Conservation (phyloP, 768 basidiomycete genomes). For the Dacryopinax primogenitus region DNA sequence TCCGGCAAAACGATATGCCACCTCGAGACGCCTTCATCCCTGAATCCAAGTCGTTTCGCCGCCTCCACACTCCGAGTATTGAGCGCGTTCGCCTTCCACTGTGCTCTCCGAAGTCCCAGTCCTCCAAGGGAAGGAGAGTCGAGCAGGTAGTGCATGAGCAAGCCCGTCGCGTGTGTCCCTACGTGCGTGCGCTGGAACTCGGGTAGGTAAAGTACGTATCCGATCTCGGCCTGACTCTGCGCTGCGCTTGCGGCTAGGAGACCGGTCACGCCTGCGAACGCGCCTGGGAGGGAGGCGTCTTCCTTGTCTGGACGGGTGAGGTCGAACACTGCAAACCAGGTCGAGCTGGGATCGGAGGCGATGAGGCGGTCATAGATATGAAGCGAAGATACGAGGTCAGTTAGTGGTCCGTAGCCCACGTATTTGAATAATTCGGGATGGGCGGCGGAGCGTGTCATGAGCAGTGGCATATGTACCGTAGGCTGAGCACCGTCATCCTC, state of each 20-base stretch:
- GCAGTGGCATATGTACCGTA: background rate
- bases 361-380: conserved; percentile 18
- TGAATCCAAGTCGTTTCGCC: conserved; percentile 51
- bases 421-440: conserved; percentile 36
- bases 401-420: conserved; percentile 38
- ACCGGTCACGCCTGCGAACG: conserved; percentile 43
- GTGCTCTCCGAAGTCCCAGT: conserved; percentile 46
- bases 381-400: background rate
- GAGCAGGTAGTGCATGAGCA: conserved; percentile 32
- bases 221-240: conserved; percentile 42
- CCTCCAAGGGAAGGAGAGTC: conserved; percentile 34
- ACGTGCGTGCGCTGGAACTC: conserved; percentile 53
- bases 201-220: conserved; percentile 41
- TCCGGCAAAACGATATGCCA: conserved; percentile 31
- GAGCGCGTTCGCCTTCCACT: conserved; percentile 42
- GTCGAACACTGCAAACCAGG: conserved; percentile 45
- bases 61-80: conserved; percentile 39
- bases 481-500: background rate
- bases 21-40: conserved; percentile 37
- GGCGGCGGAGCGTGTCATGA: conserved; percentile 16
- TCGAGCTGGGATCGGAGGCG: conserved; percentile 23
- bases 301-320: conserved; percentile 27
- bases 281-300: conserved; percentile 10
- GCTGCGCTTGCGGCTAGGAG: conserved; percentile 34
- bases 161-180: conserved; percentile 34